Conservation (phyloP, 805 yeast genomes). For the Wickerhamomyces pijperi region DNA sequence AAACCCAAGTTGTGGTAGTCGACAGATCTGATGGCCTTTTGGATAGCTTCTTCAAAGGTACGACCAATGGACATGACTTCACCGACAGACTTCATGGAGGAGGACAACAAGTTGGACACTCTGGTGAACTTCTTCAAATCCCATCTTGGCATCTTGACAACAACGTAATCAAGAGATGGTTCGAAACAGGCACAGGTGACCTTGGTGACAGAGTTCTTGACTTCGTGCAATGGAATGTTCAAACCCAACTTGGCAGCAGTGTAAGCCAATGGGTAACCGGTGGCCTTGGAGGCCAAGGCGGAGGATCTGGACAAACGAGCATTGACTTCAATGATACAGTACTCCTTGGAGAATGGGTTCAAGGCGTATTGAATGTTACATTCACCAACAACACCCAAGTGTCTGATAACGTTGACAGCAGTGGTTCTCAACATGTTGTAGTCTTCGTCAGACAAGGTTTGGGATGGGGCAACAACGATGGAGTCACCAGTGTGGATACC, state of each 20-base stretch:
- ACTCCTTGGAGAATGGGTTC: conserved; percentile 87
- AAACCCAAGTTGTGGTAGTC: conserved; percentile 95
- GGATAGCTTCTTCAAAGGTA: conserved; percentile 95
- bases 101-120: conserved; percentile 77
- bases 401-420: conserved; percentile 94
- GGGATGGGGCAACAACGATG: conserved; percentile 97
- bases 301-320: conserved; percentile 97
- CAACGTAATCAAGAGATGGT: conserved; percentile 94
- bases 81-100: conserved; percentile 98
- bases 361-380: conserved; percentile 96
- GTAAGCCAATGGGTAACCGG: conserved; percentile 96
- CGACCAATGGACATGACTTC: conserved; percentile 98
- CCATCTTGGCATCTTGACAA: conserved; percentile 98
- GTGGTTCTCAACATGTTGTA: conserved; percentile 97
- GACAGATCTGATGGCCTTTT: conserved; percentile 92
- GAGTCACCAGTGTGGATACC: conserved; percentile 99
- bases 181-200: conserved; percentile 94
- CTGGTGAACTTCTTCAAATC: conserved; percentile 92
- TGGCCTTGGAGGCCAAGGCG: conserved; percentile 98
- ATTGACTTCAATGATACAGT: conserved; percentile 94
- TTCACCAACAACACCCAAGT: conserved; percentile 97
- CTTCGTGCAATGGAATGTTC: conserved; percentile 83
- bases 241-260: conserved; percentile 96
- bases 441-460: conserved; percentile 92
- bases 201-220: conserved; percentile 86